These are phyloP conservation scores for Rhizopogon salebrosus DNA, from an alignment of 768 basidiomycete species.

Conservation along the genomic window DNA sequence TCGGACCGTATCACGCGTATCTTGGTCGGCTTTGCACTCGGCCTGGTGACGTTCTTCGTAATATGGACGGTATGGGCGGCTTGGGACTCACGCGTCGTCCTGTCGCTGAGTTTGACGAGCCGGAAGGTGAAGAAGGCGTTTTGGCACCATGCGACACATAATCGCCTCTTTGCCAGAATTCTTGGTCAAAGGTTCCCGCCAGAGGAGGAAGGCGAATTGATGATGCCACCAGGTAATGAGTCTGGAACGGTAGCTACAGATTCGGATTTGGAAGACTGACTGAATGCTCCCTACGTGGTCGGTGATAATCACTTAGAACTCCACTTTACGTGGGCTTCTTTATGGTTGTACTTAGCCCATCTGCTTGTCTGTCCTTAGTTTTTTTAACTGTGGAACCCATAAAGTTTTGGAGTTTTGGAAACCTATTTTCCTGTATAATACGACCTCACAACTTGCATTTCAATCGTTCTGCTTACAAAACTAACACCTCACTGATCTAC, in stretches of 20 bases:
- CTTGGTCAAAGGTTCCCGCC: background rate
- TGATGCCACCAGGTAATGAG: background rate
- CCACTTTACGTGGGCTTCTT: background rate
- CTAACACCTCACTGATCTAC: background rate
- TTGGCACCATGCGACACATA: background rate
- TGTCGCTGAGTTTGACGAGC: background rate
- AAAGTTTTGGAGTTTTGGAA: too few species aligned
- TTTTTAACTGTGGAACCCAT: background rate
- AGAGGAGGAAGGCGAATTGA: background rate
- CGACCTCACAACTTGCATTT: background rate
- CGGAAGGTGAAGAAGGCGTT: background rate
- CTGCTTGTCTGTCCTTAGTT: background rate
- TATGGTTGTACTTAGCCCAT: background rate
- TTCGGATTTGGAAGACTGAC: background rate
- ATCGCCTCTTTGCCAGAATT: background rate
- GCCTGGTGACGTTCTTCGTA: background rate
- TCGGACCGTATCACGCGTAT: background rate
- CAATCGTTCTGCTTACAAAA: background rate
- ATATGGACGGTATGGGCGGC: conserved; percentile 2
- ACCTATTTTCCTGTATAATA: background rate
- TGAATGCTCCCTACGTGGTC: background rate
- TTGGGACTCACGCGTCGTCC: background rate
- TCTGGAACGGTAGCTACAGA: background rate
- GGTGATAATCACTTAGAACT: background rate
- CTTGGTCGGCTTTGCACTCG: conserved; percentile 1